Base-by-base conservation (phyloP, 169 alveolate genomes). In the Sarcocystis neurona region DNA sequence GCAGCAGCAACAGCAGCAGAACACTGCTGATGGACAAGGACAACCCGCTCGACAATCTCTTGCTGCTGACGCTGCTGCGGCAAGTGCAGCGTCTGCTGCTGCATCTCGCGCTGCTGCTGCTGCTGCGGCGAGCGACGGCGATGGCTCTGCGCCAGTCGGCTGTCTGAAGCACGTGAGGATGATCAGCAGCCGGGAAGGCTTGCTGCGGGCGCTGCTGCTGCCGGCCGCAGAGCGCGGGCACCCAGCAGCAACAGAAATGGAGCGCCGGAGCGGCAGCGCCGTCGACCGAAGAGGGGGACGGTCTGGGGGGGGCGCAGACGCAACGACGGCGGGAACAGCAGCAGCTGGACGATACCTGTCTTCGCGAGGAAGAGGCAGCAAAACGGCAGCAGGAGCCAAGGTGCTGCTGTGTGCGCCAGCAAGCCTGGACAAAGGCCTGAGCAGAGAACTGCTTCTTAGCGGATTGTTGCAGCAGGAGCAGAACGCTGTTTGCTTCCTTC, bases 331-430 rank as follows among this genome's bases (percentile, higher is more conserved):
- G 66, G 12, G 23, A 23, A 15, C 66, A 53, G 12, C 66, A 53
- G 12, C 66, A 15, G 12, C 66, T 53, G 12, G 30, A 53, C 23
- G 23, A 53, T 53, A 53, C 66, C 30, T n/a, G 56, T 27, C 32
- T 30, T n/a, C n/a, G n/a, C n/a, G n/a, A n/a, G n/a, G n/a, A n/a
- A n/a, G n/a, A n/a, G n/a, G n/a, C n/a, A n/a, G n/a, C n/a, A n/a
- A n/a, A n/a, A n/a, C n/a, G n/a, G n/a, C n/a, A n/a, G n/a, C n/a
- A n/a, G n/a, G n/a, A n/a, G n/a, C n/a, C n/a, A n/a, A n/a, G 6
- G 82, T 72, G 30, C 41, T 72, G 37, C 18, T 72, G 2, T 72
- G 82, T 39, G 56, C 23, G 15, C 82, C 82, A 2, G 82, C 82
- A 18, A 72, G 82, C 56, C 53, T 72, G 30, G 82, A 72, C 34